A percentile compares a stretch with the other conserved stretches of the same genome.
Evolutionary conservation across 2,329 filamentous ascomycete genomes (phyloP).

Genomic region (Thelonectria discophora): DNA sequence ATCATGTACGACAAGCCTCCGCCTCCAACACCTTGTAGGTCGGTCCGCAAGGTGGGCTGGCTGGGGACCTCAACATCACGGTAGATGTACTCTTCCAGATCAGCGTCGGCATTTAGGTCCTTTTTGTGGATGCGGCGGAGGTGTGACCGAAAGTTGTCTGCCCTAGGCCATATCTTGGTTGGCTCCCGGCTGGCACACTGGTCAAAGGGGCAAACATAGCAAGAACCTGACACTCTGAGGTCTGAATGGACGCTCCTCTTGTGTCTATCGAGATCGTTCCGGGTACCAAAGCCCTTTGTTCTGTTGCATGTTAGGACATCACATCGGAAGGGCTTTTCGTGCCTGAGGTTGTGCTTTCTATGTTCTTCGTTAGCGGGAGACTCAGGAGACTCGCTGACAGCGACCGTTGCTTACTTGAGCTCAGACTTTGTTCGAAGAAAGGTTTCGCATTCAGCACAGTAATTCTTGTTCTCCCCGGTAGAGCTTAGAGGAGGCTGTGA

Average conservation of each 20-base stretch:
- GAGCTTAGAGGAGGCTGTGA: constrained; percentile 29
- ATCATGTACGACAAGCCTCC: constrained; percentile 41
- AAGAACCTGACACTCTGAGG: constrained; percentile 42
- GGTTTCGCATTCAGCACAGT: constrained; percentile 53
- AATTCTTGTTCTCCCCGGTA: constrained; percentile 31
- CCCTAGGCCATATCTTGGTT: constrained; percentile 77
- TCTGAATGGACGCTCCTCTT: constrained; percentile 74
- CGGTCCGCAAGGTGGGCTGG: constrained; percentile 30
- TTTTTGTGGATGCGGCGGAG: constrained; percentile 71
- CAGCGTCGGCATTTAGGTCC: constrained; percentile 48
- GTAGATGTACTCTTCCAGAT: constrained; percentile 49
- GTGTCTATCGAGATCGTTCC: constrained; percentile 85
- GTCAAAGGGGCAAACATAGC: constrained; percentile 40
- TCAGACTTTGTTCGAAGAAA: constrained; percentile 62
- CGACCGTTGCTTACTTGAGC: constrained; percentile 56
- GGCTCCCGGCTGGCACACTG: constrained; percentile 35
- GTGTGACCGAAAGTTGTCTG: constrained; percentile 89
- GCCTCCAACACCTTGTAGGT: constrained; percentile 42
- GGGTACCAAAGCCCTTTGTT: constrained; percentile 76
- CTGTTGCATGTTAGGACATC: constrained; percentile 63
- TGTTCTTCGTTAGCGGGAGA: constrained; percentile 29
- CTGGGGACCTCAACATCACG: constrained; percentile 28
- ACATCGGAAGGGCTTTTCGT: constrained; percentile 74
- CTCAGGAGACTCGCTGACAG: neutral
- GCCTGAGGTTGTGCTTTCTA: constrained; percentile 79